A percentile compares a stretch with the other conserved stretches of the same genome.
Conservation (phyloP, 169 alveolate genomes). For the Fabrea salina region DNA sequence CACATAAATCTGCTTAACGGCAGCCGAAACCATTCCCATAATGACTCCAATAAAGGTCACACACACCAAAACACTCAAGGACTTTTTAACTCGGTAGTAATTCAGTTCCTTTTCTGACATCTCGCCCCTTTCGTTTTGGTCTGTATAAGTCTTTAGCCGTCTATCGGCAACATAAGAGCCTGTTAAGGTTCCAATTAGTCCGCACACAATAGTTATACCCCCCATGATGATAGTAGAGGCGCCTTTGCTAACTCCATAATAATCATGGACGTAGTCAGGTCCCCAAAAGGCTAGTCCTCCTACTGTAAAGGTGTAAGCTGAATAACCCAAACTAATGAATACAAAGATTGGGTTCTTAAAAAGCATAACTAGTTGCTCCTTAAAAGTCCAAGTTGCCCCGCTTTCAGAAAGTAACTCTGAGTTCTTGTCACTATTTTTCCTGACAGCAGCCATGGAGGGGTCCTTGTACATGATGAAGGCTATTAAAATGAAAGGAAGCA, state of each 20-base stretch:
- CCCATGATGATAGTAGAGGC: conserved; percentile 13
- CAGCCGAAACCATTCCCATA: too few relatives aligned
- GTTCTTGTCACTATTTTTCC: too few relatives aligned
- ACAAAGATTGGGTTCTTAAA: conserved; percentile 6
- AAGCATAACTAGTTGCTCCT: neutral
- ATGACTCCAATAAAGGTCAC: too few relatives aligned
- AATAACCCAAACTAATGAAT: conserved; percentile 1
- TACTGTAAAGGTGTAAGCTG: conserved; percentile 20
- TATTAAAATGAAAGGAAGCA: neutral
- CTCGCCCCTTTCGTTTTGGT: neutral
- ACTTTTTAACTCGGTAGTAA: too few relatives aligned
- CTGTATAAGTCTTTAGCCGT: neutral
- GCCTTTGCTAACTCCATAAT: neutral
- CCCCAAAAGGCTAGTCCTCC: conserved; percentile 30
- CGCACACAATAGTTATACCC: conserved; percentile 7
- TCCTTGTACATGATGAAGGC: conserved; percentile 19
- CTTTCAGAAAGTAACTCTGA: too few relatives aligned
- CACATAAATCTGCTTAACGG: too few relatives aligned
- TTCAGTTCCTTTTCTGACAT: neutral
- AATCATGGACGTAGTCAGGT: neutral
- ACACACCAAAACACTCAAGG: too few relatives aligned
- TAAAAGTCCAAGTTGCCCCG: neutral
- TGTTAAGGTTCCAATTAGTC: conserved; percentile 24
- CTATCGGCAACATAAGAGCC: conserved; percentile 24
- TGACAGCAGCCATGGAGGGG: conserved; percentile 1